Base-by-base conservation (phyloP, 805 yeast species). In the Diddensiella transvaalensis region DNA sequence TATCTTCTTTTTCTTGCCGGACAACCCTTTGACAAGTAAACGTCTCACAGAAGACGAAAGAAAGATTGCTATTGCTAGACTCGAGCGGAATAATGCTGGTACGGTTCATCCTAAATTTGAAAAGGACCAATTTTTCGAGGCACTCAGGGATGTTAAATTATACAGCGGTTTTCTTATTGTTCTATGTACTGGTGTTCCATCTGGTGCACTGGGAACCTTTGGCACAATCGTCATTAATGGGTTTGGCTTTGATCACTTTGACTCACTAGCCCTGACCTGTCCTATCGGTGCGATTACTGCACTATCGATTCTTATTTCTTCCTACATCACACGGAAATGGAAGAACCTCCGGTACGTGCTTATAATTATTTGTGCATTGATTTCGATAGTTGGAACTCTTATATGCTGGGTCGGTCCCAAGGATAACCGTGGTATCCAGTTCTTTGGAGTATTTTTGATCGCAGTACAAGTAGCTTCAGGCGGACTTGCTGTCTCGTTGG, bases 41-140 rank as follows among this genome's bases (percentile, higher is more conserved):
- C 74, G 75, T 51, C 65, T 80, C 39, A 52, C 71, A 4, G 62
- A 58, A 1, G 68, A 74, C 38, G 84, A 80, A 59, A 33, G 51
- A 13, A 37, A 30, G 15, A 46, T 50, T 15, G 62, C 71, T 33
- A 51, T 56, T 4, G 48, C 45, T 4, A 22, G 56, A 33, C 41
- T 53, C 22, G 35, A 49, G 21, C 46, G 22, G 15, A 76, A 74
- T 55, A 67, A 66, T 42, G 74, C 73, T 41, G 80, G 79, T 54
- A 66, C 71, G 30, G 72, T 74, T 33, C 64, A 66, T 46, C 63
- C 54, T 26, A 63, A 61, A 26, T 77, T 80, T 72, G 79, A 79
- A 57, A 65, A 63, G 68, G 61, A 70, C 46, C 86, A 82, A 60
- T 64, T 78, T 39, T 63, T 59, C 21, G 83, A 80, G 59, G 75